Percentiles rank a stretch among this genome's conserved stretches.
These are phyloP conservation scores for Linum lewisii DNA, from an alignment of 345 rosid genomes.

Conservation along the genomic window DNA sequence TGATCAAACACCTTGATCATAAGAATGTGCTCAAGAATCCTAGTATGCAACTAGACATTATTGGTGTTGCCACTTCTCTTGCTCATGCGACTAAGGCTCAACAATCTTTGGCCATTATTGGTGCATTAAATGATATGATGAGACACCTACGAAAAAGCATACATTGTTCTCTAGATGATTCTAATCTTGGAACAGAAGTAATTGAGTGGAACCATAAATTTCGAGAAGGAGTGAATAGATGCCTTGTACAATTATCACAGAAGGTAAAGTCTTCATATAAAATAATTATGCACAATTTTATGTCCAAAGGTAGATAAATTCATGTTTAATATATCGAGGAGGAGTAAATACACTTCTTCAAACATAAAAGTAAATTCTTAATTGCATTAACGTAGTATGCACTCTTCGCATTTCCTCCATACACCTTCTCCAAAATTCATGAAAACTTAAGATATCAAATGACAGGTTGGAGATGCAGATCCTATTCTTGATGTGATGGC, in stretches of 20 bases:
- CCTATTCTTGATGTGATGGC: slow-evolving; percentile 80
- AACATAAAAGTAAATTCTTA: too few relatives aligned
- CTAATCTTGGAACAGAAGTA: slow-evolving; percentile 49
- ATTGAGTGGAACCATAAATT: slow-evolving; percentile 47
- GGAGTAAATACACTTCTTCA: too few relatives aligned
- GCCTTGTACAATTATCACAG: slow-evolving; percentile 48
- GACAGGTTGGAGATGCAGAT: slow-evolving; percentile 75
- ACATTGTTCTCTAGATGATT: slow-evolving; percentile 58
- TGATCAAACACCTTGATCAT: slow-evolving; percentile 69
- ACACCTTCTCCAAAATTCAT: neutral
- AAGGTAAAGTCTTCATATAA: slow-evolving; percentile 35
- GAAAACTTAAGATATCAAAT: slow-evolving; percentile 16
- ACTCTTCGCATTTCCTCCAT: neutral
- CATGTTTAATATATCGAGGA: neutral
- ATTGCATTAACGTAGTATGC: too few relatives aligned
- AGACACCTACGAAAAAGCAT: slow-evolving; percentile 68
- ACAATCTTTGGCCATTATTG: slow-evolving; percentile 49
- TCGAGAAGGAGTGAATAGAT: slow-evolving; percentile 50
- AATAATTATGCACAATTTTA: too few relatives aligned
- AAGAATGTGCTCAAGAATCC: slow-evolving; percentile 60
- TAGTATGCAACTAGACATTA: slow-evolving; percentile 53
- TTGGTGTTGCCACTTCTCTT: slow-evolving; percentile 45
- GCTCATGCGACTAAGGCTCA: slow-evolving; percentile 44
- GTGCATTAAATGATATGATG: slow-evolving; percentile 67
- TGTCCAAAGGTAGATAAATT: too few relatives aligned